phyloP scores from a whole-genome alignment of 495 filamentous ascomycete genomes.

The Darksidea phi region DNA sequence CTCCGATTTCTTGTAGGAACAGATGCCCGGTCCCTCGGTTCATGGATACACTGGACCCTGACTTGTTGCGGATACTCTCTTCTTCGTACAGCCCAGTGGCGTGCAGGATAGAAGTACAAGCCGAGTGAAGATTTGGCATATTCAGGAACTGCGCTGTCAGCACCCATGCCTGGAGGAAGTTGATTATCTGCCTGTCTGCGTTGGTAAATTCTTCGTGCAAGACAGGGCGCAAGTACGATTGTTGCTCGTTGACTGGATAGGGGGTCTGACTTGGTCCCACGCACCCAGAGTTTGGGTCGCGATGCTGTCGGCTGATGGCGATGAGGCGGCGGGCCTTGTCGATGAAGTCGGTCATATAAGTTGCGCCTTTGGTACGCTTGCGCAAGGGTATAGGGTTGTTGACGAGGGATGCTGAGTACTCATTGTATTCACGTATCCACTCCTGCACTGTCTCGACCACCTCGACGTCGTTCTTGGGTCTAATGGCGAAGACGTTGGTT shows the following conservation, averaged over 20 bases:
- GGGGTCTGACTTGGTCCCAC: constrained; percentile 51
- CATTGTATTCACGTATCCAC: constrained; percentile 62
- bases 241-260: constrained; percentile 42
- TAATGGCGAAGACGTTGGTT: constrained; percentile 50
- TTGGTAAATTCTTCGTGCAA: constrained; percentile 40
- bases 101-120: constrained; percentile 71
- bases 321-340: constrained; percentile 64
- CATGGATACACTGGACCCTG: not conserved
- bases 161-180: constrained; percentile 71
- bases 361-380: constrained; percentile 34
- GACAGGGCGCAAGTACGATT: not conserved
- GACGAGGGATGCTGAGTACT: constrained; percentile 41
- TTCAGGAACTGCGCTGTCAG: constrained; percentile 52
- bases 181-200: constrained; percentile 57
- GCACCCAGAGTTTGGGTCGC: constrained; percentile 59
- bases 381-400: constrained; percentile 27
- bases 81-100: constrained; percentile 67
- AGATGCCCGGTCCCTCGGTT: constrained; percentile 53
- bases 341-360: constrained; percentile 58
- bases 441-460: constrained; percentile 50
- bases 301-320: constrained; percentile 60
- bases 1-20: constrained; percentile 84
- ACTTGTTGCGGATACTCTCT: constrained; percentile 1
- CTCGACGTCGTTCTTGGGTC: constrained; percentile 49
- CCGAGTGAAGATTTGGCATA: constrained; percentile 53